phyloP scores from a whole-genome alignment of 1,284 basidiomycete species.

The Austropuccinia psidii region DNA sequence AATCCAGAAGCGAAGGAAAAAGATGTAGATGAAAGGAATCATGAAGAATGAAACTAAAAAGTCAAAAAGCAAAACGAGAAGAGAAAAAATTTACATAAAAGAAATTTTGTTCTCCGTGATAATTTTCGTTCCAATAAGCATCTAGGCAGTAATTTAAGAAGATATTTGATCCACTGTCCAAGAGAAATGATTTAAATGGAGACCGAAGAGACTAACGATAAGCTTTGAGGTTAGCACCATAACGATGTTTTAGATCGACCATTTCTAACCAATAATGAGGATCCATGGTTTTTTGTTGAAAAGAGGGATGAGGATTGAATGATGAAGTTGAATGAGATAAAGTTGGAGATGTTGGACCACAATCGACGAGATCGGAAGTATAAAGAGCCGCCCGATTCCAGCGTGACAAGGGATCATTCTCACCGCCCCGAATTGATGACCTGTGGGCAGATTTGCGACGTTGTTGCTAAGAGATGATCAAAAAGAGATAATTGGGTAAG shows the following conservation, averaged over 20 bases:
- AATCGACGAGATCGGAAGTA: slow-evolving; percentile 40
- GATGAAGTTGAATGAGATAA: neutral
- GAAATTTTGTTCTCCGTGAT: slow-evolving; percentile 60
- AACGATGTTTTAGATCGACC: slow-evolving; percentile 64
- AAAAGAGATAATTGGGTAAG: neutral
- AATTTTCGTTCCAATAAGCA: slow-evolving; percentile 57
- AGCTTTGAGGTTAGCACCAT: slow-evolving; percentile 57
- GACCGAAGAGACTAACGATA: slow-evolving; percentile 41
- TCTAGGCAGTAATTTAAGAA: slow-evolving; percentile 57
- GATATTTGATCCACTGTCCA: slow-evolving; percentile 45
- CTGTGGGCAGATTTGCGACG: neutral
- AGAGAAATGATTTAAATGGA: slow-evolving; percentile 3
- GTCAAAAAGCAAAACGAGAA: neutral
- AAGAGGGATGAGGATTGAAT: slow-evolving; percentile 30
- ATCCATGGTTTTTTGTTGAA: slow-evolving; percentile 42
- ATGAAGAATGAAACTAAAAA: neutral
- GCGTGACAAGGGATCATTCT: slow-evolving; percentile 38
- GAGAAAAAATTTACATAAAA: slow-evolving; percentile 56
- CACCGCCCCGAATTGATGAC: neutral
- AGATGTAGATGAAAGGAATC: neutral
- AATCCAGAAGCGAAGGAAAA: slow-evolving; percentile 10
- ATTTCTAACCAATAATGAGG: slow-evolving; percentile 52
- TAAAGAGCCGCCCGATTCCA: slow-evolving; percentile 42
- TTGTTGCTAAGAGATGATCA: neutral
- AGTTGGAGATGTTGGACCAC: neutral